Percentiles rank a stretch among this genome's conserved stretches.
These are phyloP conservation scores for Metarhizium rileyi DNA, from an alignment of 2,329 filamentous ascomycete species.

Conservation along the genomic window DNA sequence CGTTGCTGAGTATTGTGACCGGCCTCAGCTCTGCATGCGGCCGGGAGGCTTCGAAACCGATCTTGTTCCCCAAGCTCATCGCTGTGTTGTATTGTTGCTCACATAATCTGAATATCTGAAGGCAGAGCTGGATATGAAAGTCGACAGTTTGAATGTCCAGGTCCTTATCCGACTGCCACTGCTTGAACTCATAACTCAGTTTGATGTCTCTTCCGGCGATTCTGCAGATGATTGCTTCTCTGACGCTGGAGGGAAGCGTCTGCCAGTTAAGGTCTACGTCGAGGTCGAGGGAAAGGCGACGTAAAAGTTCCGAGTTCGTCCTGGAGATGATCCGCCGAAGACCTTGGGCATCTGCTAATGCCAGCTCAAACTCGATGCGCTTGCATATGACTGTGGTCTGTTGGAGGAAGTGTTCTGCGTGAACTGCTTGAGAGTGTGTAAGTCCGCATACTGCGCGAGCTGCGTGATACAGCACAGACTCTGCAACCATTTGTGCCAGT, in stretches of 20 bases:
- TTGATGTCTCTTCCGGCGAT: conserved; percentile 12
- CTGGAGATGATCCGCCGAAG: conserved; percentile 17
- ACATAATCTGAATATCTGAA: not conserved
- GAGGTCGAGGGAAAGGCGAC: conserved; percentile 22
- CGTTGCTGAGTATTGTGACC: not conserved
- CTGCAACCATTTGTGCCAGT: conserved; percentile 15
- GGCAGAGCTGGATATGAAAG: not conserved
- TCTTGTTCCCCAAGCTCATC: not conserved
- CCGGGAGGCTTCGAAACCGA: not conserved
- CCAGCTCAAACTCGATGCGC: conserved; percentile 23
- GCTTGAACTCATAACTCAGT: not conserved
- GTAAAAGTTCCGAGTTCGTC: conserved; percentile 22
- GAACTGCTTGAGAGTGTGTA: conserved; percentile 18
- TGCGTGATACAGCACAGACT: conserved; percentile 25
- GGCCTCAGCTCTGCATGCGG: not conserved
- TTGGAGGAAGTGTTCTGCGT: conserved; percentile 23
- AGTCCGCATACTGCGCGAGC: conserved; percentile 19
- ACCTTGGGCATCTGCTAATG: not conserved
- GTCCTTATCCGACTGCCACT: not conserved
- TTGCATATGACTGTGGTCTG: conserved; percentile 17
- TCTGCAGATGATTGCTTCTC: conserved; percentile 20
- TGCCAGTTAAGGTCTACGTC: conserved; percentile 24
- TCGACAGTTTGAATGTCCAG: not conserved
- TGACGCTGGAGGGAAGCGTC: conserved; percentile 17
- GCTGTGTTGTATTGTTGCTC: not conserved